Evolutionary conservation across 164 flowering plant species (phyloP).

Genomic region (Saururus chinensis): DNA sequence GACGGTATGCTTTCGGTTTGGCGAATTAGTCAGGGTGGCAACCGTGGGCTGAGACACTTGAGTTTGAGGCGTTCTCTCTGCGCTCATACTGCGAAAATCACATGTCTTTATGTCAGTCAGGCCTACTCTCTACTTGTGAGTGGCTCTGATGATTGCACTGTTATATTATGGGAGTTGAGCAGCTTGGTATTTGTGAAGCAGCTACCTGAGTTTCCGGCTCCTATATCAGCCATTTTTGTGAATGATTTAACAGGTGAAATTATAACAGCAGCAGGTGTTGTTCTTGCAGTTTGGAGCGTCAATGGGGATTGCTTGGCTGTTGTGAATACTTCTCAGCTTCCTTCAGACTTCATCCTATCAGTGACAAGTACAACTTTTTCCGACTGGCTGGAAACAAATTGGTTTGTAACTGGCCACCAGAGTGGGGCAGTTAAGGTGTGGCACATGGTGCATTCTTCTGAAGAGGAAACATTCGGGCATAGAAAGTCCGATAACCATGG

Average conservation of each 20-base stretch:
- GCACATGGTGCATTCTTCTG: slow-evolving; percentile 75
- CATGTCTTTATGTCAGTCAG: slow-evolving; percentile 82
- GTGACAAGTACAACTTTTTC: slow-evolving; percentile 74
- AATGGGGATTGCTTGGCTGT: slow-evolving; percentile 91
- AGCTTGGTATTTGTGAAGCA: slow-evolving; percentile 77
- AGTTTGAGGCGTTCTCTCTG: slow-evolving; percentile 69
- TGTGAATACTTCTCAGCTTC: slow-evolving; percentile 84
- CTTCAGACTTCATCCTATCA: slow-evolving; percentile 78
- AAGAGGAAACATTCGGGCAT: slow-evolving; percentile 25
- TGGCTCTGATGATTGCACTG: slow-evolving; percentile 94
- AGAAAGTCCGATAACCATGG: slow-evolving; percentile 27
- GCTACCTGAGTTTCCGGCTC: slow-evolving; percentile 88
- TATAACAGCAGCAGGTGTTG: slow-evolving; percentile 83
- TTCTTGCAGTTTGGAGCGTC: slow-evolving; percentile 92
- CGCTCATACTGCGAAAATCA: slow-evolving; percentile 76
- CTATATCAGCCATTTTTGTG: slow-evolving; percentile 79
- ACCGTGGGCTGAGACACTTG: slow-evolving; percentile 38
- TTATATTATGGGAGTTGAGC: slow-evolving; percentile 91
- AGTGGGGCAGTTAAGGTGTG: slow-evolving; percentile 97
- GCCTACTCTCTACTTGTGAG: slow-evolving; percentile 87
- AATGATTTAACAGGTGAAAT: slow-evolving; percentile 89
- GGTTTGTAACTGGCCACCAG: slow-evolving; percentile 95
- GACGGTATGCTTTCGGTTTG: slow-evolving; percentile 79
- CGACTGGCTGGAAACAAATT: slow-evolving; percentile 82
- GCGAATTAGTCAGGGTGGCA: slow-evolving; percentile 59